Evolutionary conservation across 2,329 filamentous ascomycete species (phyloP).

Genomic region (Balansia obtecta): DNA sequence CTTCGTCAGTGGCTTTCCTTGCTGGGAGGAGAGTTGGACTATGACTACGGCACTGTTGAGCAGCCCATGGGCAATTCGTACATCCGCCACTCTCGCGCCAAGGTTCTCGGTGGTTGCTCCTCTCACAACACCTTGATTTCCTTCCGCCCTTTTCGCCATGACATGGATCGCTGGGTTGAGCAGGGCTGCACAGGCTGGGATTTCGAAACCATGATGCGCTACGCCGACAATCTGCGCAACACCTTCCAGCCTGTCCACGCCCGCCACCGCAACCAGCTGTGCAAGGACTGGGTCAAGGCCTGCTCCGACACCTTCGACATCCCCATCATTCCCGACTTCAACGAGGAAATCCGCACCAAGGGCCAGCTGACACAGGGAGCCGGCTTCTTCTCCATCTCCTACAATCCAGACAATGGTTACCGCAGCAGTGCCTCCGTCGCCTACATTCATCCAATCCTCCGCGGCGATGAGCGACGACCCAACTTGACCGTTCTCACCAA

Average conservation of each 20-base stretch:
- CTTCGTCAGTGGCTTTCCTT: conserved; percentile 79
- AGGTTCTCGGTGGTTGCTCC: conserved; percentile 85
- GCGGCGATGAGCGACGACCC: conserved; percentile 67
- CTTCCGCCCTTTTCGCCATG: conserved; percentile 83
- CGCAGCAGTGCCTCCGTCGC: conserved; percentile 80
- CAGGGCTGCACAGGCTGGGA: conserved; percentile 76
- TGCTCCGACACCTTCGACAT: conserved; percentile 71
- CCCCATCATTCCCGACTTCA: conserved; percentile 75
- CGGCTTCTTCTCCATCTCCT: conserved; percentile 83
- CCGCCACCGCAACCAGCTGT: conserved; percentile 79
- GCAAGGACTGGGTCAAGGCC: conserved; percentile 77
- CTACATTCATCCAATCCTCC: conserved; percentile 84
- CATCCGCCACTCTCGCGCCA: conserved; percentile 84
- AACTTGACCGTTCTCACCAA: conserved; percentile 82
- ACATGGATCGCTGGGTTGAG: conserved; percentile 72
- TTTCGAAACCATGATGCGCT: conserved; percentile 71
- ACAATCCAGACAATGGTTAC: conserved; percentile 78
- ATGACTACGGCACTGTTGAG: conserved; percentile 80
- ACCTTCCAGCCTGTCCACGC: conserved; percentile 81
- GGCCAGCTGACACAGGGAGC: conserved; percentile 65
- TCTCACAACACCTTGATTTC: conserved; percentile 91
- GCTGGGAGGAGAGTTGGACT: conserved; percentile 79
- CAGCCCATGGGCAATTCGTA: conserved; percentile 86
- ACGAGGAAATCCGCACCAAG: conserved; percentile 63
- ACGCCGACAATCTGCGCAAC: conserved; percentile 76